phyloP scores from a whole-genome alignment of 1,139 yeast genomes.

The Hansenula anomala region DNA sequence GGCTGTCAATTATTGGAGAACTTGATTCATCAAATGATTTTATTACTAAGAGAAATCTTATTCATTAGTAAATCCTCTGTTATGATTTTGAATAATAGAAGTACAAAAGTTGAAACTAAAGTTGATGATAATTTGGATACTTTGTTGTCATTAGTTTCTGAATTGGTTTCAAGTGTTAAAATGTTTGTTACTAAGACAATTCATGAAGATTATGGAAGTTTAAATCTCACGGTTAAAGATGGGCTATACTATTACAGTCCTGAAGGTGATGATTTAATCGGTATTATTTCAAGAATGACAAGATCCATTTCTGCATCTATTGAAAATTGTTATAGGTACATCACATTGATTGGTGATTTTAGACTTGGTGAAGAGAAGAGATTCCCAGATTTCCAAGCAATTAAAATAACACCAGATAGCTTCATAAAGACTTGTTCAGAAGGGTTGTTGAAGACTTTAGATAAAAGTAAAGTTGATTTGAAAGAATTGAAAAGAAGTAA shows the following conservation, averaged over 20 bases:
- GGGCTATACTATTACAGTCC: conserved; percentile 48
- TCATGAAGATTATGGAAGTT: conserved; percentile 20
- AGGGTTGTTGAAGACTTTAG: conserved; percentile 49
- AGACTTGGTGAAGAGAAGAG: conserved; percentile 58
- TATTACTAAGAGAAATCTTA: conserved; percentile 57
- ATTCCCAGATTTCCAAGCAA: conserved; percentile 64
- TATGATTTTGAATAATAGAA: conserved; percentile 30
- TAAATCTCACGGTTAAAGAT: conserved; percentile 13
- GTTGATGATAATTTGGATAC: conserved; percentile 52
- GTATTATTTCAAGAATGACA: conserved; percentile 61
- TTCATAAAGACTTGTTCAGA: conserved; percentile 59
- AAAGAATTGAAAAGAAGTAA: conserved; percentile 13
- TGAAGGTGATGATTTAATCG: conserved; percentile 64
- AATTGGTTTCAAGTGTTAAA: conserved; percentile 61
- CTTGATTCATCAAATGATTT: conserved; percentile 62
- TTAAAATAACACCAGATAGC: conserved; percentile 56
- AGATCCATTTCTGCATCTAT: conserved; percentile 47
- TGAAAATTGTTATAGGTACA: conserved; percentile 39
- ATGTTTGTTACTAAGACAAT: conserved; percentile 52
- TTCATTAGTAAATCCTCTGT: conserved; percentile 51
- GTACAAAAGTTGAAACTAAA: conserved; percentile 15
- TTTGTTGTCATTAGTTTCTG: conserved; percentile 56
- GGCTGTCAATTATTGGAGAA: conserved; percentile 67
- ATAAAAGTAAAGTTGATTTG: conserved; percentile 11
- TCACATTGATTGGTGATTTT: conserved; percentile 69